Conservation (phyloP, 305 asterid species). For the Solanum hybrid region DNA sequence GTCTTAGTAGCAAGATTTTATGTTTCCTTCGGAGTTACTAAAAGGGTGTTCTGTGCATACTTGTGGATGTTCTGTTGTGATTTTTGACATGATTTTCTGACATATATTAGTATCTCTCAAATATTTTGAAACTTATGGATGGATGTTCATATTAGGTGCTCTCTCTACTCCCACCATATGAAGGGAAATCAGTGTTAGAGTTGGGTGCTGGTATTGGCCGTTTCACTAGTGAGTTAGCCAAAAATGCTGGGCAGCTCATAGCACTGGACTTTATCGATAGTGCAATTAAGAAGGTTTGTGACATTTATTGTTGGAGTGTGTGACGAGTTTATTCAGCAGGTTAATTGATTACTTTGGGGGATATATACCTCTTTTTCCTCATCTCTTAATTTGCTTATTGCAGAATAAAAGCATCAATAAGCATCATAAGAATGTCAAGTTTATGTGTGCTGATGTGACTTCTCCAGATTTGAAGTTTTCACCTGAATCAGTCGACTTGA, state of each 20-base stretch:
- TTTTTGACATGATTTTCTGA: neutral
- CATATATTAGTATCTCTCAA: neutral
- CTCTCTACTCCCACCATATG: constrained; percentile 73
- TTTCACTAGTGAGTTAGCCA: constrained; percentile 80
- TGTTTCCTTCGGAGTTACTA: neutral
- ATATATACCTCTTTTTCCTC: neutral
- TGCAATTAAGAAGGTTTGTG: constrained; percentile 67
- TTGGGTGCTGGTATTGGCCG: constrained; percentile 99
- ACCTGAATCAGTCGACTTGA: constrained; percentile 66
- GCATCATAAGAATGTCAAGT: constrained; percentile 61
- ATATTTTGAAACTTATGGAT: neutral
- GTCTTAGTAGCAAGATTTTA: neutral
- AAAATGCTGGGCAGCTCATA: constrained; percentile 54
- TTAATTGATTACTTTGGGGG: neutral
- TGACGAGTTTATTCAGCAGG: neutral
- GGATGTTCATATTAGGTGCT: constrained; percentile 42
- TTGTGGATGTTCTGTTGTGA: neutral
- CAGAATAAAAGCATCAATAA: constrained; percentile 61
- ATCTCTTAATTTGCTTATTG: neutral
- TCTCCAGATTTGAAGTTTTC: constrained; percentile 68
- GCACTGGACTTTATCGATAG: constrained; percentile 85
- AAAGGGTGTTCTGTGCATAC: neutral
- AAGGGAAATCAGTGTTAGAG: constrained; percentile 78
- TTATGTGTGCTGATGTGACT: constrained; percentile 87
- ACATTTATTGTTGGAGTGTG: neutral